Conservation (phyloP, 352 stramenopile species). For the Phytophthora kernoviae region DNA sequence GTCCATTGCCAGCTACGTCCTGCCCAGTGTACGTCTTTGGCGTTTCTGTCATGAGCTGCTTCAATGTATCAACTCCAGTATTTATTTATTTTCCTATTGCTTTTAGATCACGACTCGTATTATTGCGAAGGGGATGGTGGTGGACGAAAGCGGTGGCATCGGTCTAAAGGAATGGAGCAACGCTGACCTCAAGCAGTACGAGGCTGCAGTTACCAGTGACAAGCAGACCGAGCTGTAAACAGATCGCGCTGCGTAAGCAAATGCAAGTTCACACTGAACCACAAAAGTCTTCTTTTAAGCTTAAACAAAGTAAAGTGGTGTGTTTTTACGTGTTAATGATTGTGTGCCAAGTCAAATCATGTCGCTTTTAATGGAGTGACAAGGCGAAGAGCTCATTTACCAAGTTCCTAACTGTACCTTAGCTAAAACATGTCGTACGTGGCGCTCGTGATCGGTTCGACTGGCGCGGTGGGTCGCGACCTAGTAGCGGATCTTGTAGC, state of each 20-base stretch:
- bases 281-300: background rate
- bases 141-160: conserved; percentile 49
- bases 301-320: background rate
- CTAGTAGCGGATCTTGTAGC: conserved; percentile 70
- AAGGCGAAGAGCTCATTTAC: conserved; percentile 19
- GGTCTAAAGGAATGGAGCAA: conserved; percentile 55
- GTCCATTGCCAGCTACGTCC: conserved; percentile 45
- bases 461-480: conserved; percentile 73
- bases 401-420: background rate
- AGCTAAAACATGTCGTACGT: conserved; percentile 41
- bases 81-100: background rate
- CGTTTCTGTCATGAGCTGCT: too few relatives aligned
- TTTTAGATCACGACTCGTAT: conserved; percentile 51
- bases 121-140: conserved; percentile 65
- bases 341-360: conserved; percentile 14
- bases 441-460: conserved; percentile 76
- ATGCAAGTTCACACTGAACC: background rate
- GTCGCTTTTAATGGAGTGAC: too few relatives aligned
- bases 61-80: too few relatives aligned
- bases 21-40: conserved; percentile 48
- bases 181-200: conserved; percentile 44
- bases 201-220: conserved; percentile 3
- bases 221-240: conserved; percentile 23
- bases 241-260: background rate
- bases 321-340: background rate